Base-by-base conservation (phyloP, 2,329 filamentous ascomycete species). In the Diaporthe velutina region DNA sequence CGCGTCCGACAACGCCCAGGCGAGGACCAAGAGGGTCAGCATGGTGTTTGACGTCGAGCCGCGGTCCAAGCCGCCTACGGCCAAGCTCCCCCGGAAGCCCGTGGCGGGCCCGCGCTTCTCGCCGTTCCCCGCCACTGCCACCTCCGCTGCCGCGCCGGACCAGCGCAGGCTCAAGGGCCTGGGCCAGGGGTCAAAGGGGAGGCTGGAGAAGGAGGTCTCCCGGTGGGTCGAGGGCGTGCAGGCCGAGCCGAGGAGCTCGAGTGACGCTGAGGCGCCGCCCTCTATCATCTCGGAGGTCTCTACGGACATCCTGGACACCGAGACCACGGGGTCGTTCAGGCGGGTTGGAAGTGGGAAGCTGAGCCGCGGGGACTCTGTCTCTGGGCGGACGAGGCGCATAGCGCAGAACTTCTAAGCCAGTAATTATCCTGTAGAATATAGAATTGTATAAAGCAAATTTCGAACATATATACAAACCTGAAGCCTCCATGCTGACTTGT, bases 131-230 rank as follows among this genome's bases (percentile, higher is more conserved):
- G 9, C 45, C 13, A 19, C 45, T 9, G 2, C 15, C 8, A 9
- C 42, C 8, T 12, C 22, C 17, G 57, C 12, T 13, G 48, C 15
- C 17, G 57, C 13, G 5, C 17, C 55, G 4, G 73, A 55, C 3
- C 33, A 45, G 12, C 42, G 19, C 38, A 74, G 61, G 57, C 3
- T 71, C 48, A 74, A 74, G 48, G 73, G 73, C 10, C 52, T 74
- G 28, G 73, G 73, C 35, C 73, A 74, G 35, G 73, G 73, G 0
- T 74, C 73, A n/a, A 17, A 28, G 28, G 42, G 67, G 28, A 52
- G 73, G 25, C 13, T 71, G 10, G 25, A 74, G 54, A 52, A 64
- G 48, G 70, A 70, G 30, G 61, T 74, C 2, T 3, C 55, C 10
- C 45, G 17, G 3, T 74, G 73, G 73, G 55, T 45, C 1, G 38